Conservation (phyloP, 2,329 filamentous ascomycete species). For the Fusarium graminum region DNA sequence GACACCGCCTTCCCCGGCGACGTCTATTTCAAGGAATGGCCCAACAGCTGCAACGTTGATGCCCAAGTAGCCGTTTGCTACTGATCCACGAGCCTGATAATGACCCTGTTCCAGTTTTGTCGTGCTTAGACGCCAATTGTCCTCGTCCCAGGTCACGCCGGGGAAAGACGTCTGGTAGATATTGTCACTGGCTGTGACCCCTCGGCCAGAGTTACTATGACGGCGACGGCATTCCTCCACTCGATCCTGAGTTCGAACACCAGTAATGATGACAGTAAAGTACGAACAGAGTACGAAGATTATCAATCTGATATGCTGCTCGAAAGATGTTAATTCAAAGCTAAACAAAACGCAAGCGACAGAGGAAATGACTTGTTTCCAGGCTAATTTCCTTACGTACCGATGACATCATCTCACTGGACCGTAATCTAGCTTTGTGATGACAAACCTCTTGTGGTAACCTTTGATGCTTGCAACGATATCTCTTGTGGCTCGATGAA, state of each 20-base stretch:
- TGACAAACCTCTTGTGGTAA: neutral
- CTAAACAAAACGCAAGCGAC: neutral
- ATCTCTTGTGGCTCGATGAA: too few species aligned
- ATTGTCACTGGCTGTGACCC: neutral
- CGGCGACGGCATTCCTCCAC: neutral
- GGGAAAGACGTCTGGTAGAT: slow-evolving; percentile 2
- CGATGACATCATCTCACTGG: fast-evolving
- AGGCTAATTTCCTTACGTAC: neutral
- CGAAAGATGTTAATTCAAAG: neutral
- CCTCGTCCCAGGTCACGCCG: slow-evolving; percentile 7
- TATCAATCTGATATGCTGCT: neutral
- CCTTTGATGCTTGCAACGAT: too few species aligned
- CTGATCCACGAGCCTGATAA: slow-evolving; percentile 7
- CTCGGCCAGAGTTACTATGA: neutral
- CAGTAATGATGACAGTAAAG: neutral
- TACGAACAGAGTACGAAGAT: neutral
- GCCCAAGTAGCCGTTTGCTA: slow-evolving; percentile 18
- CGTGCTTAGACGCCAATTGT: slow-evolving; percentile 11
- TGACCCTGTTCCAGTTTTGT: neutral
- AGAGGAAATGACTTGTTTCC: neutral
- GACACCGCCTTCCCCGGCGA: neutral
- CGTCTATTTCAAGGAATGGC: slow-evolving; percentile 1
- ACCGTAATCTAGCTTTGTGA: neutral
- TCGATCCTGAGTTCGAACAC: neutral
- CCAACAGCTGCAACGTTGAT: slow-evolving; percentile 9